Conservation (phyloP, 176 grass and related monocot genomes). For the Pontederia paniculata region DNA sequence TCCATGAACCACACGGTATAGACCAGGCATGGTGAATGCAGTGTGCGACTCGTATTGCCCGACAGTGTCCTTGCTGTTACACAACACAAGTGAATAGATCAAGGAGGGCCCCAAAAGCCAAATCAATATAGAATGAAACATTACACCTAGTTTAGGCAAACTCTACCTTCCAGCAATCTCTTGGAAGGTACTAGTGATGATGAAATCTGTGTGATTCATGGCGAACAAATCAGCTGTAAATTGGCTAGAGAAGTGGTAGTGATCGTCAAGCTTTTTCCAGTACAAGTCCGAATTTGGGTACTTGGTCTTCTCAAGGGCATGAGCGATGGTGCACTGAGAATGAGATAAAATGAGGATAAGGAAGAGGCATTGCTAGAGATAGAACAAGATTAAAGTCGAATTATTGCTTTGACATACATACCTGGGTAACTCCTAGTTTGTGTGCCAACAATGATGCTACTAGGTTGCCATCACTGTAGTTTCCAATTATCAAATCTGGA, state of each 20-base stretch:
- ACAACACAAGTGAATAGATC: background rate
- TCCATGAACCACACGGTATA: slow-evolving; percentile 92
- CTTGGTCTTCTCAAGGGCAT: slow-evolving; percentile 97
- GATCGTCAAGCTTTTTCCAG: slow-evolving; percentile 83
- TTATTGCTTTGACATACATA: slow-evolving; percentile 18
- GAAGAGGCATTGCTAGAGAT: background rate
- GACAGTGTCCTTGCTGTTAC: slow-evolving; percentile 76
- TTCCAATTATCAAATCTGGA: slow-evolving; percentile 91
- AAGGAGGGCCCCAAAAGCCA: background rate
- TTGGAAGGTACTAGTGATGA: slow-evolving; percentile 98
- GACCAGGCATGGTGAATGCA: slow-evolving; percentile 83
- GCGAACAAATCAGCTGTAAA: slow-evolving; percentile 92
- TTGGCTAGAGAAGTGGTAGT: slow-evolving; percentile 96
- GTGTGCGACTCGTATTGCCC: slow-evolving; percentile 92
- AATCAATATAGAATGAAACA: background rate
- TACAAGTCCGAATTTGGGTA: slow-evolving; percentile 96
- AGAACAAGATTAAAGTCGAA: background rate
- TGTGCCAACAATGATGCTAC: slow-evolving; percentile 80
- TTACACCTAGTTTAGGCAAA: background rate
- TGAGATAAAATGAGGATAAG: slow-evolving; percentile 8
- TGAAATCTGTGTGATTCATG: slow-evolving; percentile 96
- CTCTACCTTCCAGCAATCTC: slow-evolving; percentile 92
- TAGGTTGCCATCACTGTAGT: slow-evolving; percentile 96
- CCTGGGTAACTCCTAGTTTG: slow-evolving; percentile 89
- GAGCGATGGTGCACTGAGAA: slow-evolving; percentile 78